Base-by-base conservation (phyloP, 306 rosid species). In the Begonia loranthoides region DNA sequence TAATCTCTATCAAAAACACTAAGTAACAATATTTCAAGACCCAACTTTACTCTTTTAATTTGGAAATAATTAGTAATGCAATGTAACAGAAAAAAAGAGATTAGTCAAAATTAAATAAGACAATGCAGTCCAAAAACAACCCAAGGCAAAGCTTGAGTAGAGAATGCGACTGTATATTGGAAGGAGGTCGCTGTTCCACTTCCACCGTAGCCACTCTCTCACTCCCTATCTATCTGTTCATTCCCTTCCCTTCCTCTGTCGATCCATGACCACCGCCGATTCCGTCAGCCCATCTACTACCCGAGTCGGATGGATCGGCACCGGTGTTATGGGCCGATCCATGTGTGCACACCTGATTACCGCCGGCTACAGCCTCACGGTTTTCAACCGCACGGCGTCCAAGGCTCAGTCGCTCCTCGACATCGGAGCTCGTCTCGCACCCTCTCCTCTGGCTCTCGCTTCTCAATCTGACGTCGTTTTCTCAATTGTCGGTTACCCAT, bases 221-320 rank as follows among this genome's bases (percentile, higher is more conserved):
- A 11, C 47, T 44, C 19, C 50, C 40, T 16, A 39, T 51, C 56
- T 59, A 39, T 59, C 64, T n/a, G n/a, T n/a, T n/a, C 21, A 12
- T 38, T 13, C 19, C 46, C 17, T 41, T 24, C 3, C 48, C 45
- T 12, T 1, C 65, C 44, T 57, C 65, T 68, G 61, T 51, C 74
- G 55, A 75, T 28, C 69, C 53, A 88, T 84, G 93, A 76, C 94
- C 39, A 17, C 73, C 41, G 4, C 57, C 59, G 2, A 19, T 53
- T 14, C 63, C 57, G 12, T 69, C 13, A 75, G 50, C 80, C 95
- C 97, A 12, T 66, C 84, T 10, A 79, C 39, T 54, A 81, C 89
- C 15, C 93, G 95, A 8, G 69, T 88, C 53, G 97, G 97, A 28
- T 88, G 97, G 95, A 84, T 88, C 71, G 97, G 97, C 28, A 88